Base-by-base conservation (phyloP, 2,329 filamentous ascomycete genomes). In the Alternaria sp. region DNA sequence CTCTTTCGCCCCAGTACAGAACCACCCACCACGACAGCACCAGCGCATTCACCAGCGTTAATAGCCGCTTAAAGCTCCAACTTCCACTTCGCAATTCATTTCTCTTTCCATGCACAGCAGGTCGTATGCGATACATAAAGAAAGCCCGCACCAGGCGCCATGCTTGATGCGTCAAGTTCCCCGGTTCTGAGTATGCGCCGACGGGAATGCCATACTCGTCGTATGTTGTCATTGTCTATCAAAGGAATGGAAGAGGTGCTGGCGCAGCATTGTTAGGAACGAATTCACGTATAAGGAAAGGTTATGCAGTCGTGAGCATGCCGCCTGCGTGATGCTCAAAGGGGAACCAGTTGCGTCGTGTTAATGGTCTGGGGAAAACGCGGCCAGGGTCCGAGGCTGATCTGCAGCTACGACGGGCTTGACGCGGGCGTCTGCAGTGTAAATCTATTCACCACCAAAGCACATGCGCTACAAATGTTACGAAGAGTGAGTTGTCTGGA, bases 1-100 rank as follows among this genome's bases (percentile, higher is more conserved):
- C 90, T 58, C 90, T 84, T 80, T 99, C 95, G 1, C 94, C 93
- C 87, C 91, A 95, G 65, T 95, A 86, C 62, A 99, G 71, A 21
- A 90, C 83, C 23, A 91, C 76, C 39, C 93, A 70, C 94, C 95
- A 99, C 44, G 93, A 58, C 11, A 85, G 73, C 17, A 91, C 86
- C 63, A 96, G 76, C 14, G 88, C 75, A 73, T 70, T 75, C 31
- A 67, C 71, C 41, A 75, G 53, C 7, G 64, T 74, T 10, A 75
- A 56, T 31, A 71, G n/a, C 33, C 65, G 61, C 50, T 65, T 67
- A 48, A 66, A 63, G 37, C 58, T 68, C 71, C 69, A 74, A n/a
- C 63, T 57, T 7, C 65, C 42, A 33, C 60, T 61, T 26, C 49
- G 67, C 21, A 68, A 33, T 8, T 55, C 57, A 39, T 54, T 40